Evolutionary conservation across 2,329 filamentous ascomycete genomes (phyloP).

Genomic region (Tolypocladium capitatum): DNA sequence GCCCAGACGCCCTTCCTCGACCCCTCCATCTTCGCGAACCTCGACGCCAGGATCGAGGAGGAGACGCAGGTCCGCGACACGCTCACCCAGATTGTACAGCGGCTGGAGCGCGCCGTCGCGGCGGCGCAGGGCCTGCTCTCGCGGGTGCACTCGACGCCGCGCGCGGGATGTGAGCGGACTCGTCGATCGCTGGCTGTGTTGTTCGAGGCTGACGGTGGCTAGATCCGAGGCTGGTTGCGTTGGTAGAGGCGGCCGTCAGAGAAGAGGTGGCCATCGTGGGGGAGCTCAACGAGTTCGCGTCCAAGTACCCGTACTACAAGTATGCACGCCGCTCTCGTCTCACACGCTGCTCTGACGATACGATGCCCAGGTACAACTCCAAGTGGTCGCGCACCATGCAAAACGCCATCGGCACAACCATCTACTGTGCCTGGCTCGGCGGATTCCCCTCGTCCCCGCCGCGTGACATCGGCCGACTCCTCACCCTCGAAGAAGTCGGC

Average conservation of each 20-base stretch:
- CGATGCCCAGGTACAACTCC: slow-evolving; percentile 51
- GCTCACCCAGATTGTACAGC: slow-evolving; percentile 67
- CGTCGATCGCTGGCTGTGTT: background rate
- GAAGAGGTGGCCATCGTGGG: slow-evolving; percentile 59
- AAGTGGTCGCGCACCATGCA: slow-evolving; percentile 80
- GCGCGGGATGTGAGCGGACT: slow-evolving; percentile 33
- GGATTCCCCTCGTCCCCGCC: slow-evolving; percentile 43
- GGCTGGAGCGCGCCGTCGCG: slow-evolving; percentile 71
- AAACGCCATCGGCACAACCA: slow-evolving; percentile 50
- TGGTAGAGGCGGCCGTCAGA: slow-evolving; percentile 58
- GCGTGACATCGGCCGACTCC: slow-evolving; percentile 49
- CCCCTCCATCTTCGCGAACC: slow-evolving; percentile 70
- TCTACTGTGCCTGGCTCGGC: slow-evolving; percentile 63
- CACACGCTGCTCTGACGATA: background rate
- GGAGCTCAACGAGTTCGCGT: slow-evolving; percentile 60
- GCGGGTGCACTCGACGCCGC: slow-evolving; percentile 76
- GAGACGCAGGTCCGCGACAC: slow-evolving; percentile 73
- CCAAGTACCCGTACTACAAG: slow-evolving; percentile 93
- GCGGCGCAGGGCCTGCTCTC: slow-evolving; percentile 74
- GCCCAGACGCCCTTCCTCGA: slow-evolving; percentile 38
- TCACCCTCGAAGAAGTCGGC: slow-evolving; percentile 83
- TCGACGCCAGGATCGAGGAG: slow-evolving; percentile 83
- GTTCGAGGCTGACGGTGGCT: background rate
- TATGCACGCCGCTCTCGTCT: slow-evolving; percentile 22
- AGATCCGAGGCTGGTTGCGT: slow-evolving; percentile 54